These are phyloP conservation scores for Geranomyces michiganensis DNA, from an alignment of 192 early-diverging fungal species.

Conservation along the genomic window DNA sequence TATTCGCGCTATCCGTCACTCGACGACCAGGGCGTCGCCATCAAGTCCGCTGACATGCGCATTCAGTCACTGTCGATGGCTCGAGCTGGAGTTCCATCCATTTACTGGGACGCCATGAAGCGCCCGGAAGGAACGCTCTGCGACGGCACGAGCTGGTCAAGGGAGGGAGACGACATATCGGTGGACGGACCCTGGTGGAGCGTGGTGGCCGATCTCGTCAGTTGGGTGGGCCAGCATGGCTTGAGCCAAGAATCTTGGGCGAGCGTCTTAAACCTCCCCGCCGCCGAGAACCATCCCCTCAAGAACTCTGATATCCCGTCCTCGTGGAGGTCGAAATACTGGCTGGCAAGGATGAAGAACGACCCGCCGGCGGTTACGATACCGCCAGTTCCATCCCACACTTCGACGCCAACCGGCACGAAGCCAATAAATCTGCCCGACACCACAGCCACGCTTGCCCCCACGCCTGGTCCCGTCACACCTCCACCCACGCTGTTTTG, in stretches of 20 bases:
- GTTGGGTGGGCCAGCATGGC: neutral
- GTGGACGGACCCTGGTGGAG: neutral
- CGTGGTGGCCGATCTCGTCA: neutral
- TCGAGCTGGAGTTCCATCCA: neutral
- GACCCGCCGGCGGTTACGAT: too few relatives aligned
- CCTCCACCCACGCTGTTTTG: too few relatives aligned
- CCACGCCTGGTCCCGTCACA: too few relatives aligned
- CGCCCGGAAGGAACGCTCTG: neutral
- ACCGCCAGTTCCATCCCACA: too few relatives aligned
- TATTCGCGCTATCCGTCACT: neutral
- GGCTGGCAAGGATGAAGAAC: too few relatives aligned
- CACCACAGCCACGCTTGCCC: too few relatives aligned
- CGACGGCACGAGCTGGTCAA: neutral
- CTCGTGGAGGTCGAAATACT: too few relatives aligned
- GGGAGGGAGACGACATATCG: neutral
- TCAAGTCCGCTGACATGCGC: neutral
- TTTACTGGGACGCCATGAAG: constrained; percentile 4
- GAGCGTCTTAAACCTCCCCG: neutral
- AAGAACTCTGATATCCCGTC: too few relatives aligned
- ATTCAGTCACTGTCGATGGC: neutral
- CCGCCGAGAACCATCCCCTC: too few relatives aligned
- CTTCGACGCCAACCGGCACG: too few relatives aligned
- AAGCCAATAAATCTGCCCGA: too few relatives aligned
- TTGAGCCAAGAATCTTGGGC: neutral
- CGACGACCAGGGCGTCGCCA: neutral